These are phyloP conservation scores for Picea sitchensis DNA, from an alignment of 75 land plant genomes.

Conservation along the genomic window DNA sequence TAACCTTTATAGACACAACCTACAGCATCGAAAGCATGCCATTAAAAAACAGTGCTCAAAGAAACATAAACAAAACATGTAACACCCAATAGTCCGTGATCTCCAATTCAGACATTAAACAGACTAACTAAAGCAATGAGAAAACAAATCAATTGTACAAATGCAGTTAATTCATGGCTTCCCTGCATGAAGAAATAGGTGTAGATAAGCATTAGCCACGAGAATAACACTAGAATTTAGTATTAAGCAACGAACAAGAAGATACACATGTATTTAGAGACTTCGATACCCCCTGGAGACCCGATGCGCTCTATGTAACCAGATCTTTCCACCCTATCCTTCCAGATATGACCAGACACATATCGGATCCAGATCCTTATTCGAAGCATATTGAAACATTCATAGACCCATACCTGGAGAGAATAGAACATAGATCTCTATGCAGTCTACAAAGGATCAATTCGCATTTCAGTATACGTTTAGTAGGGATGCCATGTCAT, in stretches of 20 bases:
- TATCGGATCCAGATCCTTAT: too few relatives aligned
- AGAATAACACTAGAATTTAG: not conserved
- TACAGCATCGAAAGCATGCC: conserved; percentile 1
- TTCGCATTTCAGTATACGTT: too few relatives aligned
- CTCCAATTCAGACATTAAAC: not conserved
- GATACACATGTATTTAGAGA: not conserved
- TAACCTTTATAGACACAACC: conserved; percentile 75
- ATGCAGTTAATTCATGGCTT: not conserved
- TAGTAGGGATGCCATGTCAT: too few relatives aligned
- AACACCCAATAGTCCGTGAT: not conserved
- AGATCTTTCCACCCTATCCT: too few relatives aligned
- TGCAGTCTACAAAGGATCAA: too few relatives aligned
- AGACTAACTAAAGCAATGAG: not conserved
- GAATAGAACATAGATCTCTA: too few relatives aligned
- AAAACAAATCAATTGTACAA: not conserved
- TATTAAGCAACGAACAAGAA: not conserved
- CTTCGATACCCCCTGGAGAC: not conserved
- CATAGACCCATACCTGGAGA: too few relatives aligned
- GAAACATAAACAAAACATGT: not conserved
- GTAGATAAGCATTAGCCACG: not conserved
- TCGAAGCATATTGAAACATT: too few relatives aligned
- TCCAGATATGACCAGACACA: too few relatives aligned
- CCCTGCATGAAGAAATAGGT: not conserved
- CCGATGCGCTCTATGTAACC: too few relatives aligned
- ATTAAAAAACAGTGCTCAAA: not conserved